Base-by-base conservation (phyloP, 2,329 filamentous ascomycete genomes). In the Achaetomium macrosporum region DNA sequence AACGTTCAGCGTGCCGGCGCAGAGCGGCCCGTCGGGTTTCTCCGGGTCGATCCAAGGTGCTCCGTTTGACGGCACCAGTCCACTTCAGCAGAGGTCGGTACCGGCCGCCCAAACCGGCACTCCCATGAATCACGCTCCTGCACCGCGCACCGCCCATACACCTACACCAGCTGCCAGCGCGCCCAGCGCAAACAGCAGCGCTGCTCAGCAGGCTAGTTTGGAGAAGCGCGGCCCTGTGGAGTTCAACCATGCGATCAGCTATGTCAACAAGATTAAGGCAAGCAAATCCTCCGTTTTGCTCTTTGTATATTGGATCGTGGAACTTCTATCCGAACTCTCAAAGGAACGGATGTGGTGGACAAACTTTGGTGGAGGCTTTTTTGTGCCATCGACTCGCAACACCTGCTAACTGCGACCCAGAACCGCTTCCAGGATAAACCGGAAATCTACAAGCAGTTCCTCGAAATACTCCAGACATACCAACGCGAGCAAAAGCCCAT, bases 201-300 rank as follows among this genome's bases (percentile, higher is more conserved):
- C 76, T 19, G 72, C 75, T 61, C 73, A 81, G 70, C 70, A 85
- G 71, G 72, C 79, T 69, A 72, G 79, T 70, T 72, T 88, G 67
- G 91, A 95, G 69, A 95, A 93, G 66, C 83, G 91, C 51, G 92
- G 91, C 0, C 93, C 93, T 1, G 93, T 99, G 16, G 93, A 99
- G 66, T 99, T 99, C 70, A 99, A 99, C 67, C 93, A 99, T 71
- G 93, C 93, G 0, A 99, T 99, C 59, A 97, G 91, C 68, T 99
- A 99, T 65, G 93, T 99, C 50, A 99, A 99, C 68, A 99, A 99
- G 73, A 99, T 99, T 65, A 99, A 99, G 85, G 91, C 93, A 73
- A 69, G 79, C 42, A 51, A n/a, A 29, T 17, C n/a, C 40, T 45
- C 16, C 10, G 43, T 33, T 53, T 44, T 42, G 44, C 49, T 47